Evolutionary conservation across 2,329 filamentous ascomycete species (phyloP), one percentile per base, ranked within the genome.

Genomic region (Aspergillus jensenii): DNA sequence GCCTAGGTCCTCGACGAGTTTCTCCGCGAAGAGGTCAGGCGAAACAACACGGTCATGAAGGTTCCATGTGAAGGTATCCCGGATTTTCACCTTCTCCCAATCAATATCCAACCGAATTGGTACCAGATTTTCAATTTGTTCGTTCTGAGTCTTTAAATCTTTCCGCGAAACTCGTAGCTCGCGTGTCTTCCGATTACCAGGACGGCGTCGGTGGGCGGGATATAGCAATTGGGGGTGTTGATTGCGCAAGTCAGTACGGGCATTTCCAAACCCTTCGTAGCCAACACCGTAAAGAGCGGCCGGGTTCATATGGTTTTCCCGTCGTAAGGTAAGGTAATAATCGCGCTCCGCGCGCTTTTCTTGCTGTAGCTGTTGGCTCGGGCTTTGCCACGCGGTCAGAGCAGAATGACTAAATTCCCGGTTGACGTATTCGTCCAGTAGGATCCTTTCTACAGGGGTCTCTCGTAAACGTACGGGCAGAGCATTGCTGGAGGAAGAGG

Each of bases 41-140:
- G 86, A 83, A 3, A 96, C 85, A 12, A 95, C 83, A 58, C 93
- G 88, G 73, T 99, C 95, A 77, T 97, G 91, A 37, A 98, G 82
- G 74, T 99, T 99, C 93, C 93, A 99, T 3, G 95, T 98, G 66
- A 99, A 97, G 1, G 95, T 98, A 75, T 99, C 95, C 73, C 95
- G 90, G 60, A 99, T 82, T 76, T 95, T 95, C 67, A 98, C 86
- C 78, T 96, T 96, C 65, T 98, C 93, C 84, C 90, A 90, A 69
- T 99, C 95, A 50, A 98, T 90, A 68, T 99, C 95, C 55, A 99
- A 78, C 48, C 95, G 86, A 64, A 99, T 84, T 3, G 95, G 95
- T 1, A 98, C 90, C 54, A 99, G 80, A 71, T 97, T 91, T 73
- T 99, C 95, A 53, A 91, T 83, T 71, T 93, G 90, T 66, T 98